Conservation (phyloP, 805 yeast species). For the Yarrowia sp. region DNA sequence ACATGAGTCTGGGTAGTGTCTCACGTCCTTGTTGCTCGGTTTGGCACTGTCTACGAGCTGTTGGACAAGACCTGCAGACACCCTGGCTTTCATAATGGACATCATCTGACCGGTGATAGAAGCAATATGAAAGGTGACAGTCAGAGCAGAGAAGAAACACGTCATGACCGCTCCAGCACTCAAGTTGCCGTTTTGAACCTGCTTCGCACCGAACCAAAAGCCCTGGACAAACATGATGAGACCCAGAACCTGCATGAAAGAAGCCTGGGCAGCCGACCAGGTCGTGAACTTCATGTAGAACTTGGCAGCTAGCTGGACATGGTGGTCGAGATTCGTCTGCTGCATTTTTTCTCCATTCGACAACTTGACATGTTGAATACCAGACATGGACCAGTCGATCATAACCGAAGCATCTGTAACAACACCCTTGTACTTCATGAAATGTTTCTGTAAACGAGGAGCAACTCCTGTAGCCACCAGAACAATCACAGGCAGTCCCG, state of each 20-base stretch:
- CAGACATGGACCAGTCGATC: conserved; percentile 65
- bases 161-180: conserved; percentile 67
- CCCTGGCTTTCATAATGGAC: conserved; percentile 65
- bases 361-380: conserved; percentile 58
- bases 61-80: conserved; percentile 46
- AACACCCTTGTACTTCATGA: conserved; percentile 54
- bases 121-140: conserved; percentile 61
- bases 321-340: conserved; percentile 40
- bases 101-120: conserved; percentile 56
- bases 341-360: conserved; percentile 59
- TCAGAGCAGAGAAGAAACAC: conserved; percentile 76
- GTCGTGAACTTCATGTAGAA: conserved; percentile 46
- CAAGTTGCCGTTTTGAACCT: conserved; percentile 52
- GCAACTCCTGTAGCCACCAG: conserved; percentile 51
- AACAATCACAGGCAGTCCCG: conserved; percentile 66
- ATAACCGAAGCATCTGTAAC: conserved; percentile 57
- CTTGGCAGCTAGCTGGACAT: conserved; percentile 40
- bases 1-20: neutral
- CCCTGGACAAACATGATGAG: conserved; percentile 83
- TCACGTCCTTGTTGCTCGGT: neutral
- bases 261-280: conserved; percentile 53
- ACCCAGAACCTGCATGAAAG: conserved; percentile 53
- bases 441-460: conserved; percentile 46
- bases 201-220: conserved; percentile 81
- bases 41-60: neutral